Evolutionary conservation across 2,329 filamentous ascomycete species (phyloP).

Genomic region (Phaeosphaeriaceae sp.): DNA sequence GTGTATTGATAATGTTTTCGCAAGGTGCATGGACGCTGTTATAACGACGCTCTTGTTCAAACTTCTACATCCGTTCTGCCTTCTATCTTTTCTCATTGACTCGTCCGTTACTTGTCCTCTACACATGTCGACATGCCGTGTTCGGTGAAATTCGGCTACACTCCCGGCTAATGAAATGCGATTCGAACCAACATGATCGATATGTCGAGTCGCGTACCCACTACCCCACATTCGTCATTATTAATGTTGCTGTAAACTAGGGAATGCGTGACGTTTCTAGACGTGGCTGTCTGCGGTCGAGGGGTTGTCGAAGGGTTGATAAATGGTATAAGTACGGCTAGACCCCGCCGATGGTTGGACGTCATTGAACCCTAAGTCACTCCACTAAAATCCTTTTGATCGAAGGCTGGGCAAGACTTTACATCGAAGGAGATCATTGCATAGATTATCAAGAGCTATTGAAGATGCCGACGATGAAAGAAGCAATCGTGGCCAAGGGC

Average conservation of each 20-base stretch:
- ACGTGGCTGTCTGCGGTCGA: not conserved
- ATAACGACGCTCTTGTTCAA: not conserved
- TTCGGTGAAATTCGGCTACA: constrained; percentile 13
- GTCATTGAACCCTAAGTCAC: constrained; percentile 5
- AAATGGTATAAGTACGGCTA: not conserved
- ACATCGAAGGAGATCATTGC: not conserved
- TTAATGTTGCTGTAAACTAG: constrained; percentile 1
- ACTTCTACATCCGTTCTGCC: not conserved
- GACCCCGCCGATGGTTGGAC: not conserved
- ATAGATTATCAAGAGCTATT: not conserved
- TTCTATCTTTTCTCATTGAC: no score
- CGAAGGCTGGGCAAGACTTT: not conserved
- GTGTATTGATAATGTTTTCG: constrained; percentile 4
- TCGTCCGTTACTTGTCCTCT: not conserved
- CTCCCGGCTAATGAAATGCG: constrained; percentile 1
- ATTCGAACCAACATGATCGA: not conserved
- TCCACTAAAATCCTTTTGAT: not conserved
- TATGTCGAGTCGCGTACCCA: constrained; percentile 5
- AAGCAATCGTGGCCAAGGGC: constrained; percentile 47
- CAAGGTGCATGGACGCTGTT: not conserved
- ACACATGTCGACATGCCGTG: not conserved
- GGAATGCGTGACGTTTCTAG: constrained; percentile 8
- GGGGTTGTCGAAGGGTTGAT: not conserved
- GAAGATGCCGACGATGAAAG: constrained; percentile 48
- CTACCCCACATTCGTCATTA: constrained; percentile 16